A percentile compares a stretch with the other conserved stretches of the same genome.
Conservation (phyloP, 257 asterid genomes). For the Solanum microdontum region DNA sequence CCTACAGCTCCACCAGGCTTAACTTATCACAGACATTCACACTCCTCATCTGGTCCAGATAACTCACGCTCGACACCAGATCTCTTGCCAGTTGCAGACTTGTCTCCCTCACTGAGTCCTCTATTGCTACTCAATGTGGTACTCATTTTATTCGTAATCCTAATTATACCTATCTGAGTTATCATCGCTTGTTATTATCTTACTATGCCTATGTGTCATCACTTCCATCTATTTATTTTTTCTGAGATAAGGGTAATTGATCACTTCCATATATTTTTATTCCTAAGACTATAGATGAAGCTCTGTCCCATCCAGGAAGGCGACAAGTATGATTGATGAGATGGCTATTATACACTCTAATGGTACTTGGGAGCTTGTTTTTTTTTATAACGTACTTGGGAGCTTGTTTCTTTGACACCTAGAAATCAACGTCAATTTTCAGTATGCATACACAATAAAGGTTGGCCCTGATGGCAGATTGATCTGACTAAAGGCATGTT, state of each 20-base stretch:
- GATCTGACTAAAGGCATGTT: neutral
- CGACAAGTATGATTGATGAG: neutral
- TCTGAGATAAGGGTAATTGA: too few species aligned
- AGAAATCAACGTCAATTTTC: neutral
- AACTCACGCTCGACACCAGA: neutral
- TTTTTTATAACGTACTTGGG: neutral
- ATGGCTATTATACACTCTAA: neutral
- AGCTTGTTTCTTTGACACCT: neutral
- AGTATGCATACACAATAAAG: neutral
- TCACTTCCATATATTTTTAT: neutral
- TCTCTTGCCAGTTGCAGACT: neutral
- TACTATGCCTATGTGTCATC: neutral
- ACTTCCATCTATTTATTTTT: neutral
- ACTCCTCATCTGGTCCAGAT: neutral
- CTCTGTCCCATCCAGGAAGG: neutral
- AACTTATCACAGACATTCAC: neutral
- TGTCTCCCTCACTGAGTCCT: neutral
- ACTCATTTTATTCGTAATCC: neutral
- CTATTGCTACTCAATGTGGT: neutral
- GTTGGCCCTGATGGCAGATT: neutral
- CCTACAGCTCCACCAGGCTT: neutral
- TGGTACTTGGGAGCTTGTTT: neutral
- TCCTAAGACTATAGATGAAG: neutral
- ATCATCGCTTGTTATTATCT: neutral
- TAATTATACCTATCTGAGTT: neutral